Evolutionary conservation across 345 rosid genomes (phyloP).

Genomic region (Kandelia obovata): DNA sequence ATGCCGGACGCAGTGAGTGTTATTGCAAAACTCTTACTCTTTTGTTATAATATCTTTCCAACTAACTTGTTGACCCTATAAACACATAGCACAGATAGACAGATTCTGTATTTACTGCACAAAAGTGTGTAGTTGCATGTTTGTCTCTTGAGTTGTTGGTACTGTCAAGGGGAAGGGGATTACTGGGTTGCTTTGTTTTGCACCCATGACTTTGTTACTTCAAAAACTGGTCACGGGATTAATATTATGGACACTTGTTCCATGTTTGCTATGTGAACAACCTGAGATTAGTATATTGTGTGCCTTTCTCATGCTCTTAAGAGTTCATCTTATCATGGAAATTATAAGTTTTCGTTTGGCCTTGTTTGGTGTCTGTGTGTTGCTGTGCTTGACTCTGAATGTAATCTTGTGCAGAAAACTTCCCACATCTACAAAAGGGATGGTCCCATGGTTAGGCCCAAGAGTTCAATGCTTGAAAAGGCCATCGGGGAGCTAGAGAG

Average conservation of each 20-base stretch:
- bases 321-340: background rate
- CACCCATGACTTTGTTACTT: background rate
- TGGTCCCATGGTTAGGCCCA: conserved; percentile 20
- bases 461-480: conserved; percentile 34
- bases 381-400: conserved; percentile 25
- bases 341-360: conserved; percentile 1
- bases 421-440: conserved; percentile 17
- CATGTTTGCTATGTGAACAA: too few relatives aligned
- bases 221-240: too few relatives aligned
- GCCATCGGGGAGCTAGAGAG: conserved; percentile 43
- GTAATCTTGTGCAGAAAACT: conserved; percentile 26
- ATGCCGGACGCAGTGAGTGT: conserved; percentile 51
- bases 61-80: background rate
- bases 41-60: background rate
- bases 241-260: too few relatives aligned
- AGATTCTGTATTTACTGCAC: too few relatives aligned
- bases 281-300: too few relatives aligned
- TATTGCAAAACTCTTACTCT: background rate
- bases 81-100: too few relatives aligned
- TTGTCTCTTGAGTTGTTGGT: conserved; percentile 9
- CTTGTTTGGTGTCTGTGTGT: background rate
- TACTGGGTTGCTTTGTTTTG: background rate
- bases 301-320: background rate
- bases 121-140: background rate
- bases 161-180: background rate